phyloP scores from a whole-genome alignment of 2,329 filamentous ascomycete species.

The Aureobasidium melanogenum region DNA sequence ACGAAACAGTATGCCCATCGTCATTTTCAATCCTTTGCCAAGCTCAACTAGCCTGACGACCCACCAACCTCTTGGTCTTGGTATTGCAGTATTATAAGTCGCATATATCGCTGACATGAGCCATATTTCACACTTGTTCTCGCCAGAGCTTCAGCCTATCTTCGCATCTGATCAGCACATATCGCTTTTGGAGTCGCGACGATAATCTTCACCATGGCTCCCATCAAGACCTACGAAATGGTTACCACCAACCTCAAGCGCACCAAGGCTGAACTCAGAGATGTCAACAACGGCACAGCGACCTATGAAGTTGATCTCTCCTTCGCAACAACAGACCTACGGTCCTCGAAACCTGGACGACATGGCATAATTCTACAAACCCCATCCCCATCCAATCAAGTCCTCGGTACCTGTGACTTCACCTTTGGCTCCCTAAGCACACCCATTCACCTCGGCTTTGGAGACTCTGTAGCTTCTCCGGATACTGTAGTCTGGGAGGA shows the following conservation, averaged over 20 bases:
- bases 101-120: background rate
- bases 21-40: background rate
- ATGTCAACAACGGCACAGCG: background rate
- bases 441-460: background rate
- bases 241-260: background rate
- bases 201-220: background rate
- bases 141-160: background rate
- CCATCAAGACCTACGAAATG: background rate
- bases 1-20: background rate
- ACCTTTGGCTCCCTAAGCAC: background rate
- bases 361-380: background rate
- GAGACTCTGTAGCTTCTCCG: background rate
- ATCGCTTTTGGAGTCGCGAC: background rate
- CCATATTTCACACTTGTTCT: background rate
- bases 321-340: background rate
- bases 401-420: background rate
- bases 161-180: background rate
- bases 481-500: background rate
- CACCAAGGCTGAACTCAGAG: background rate
- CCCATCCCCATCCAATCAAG: background rate
- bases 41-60: background rate
- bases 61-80: background rate
- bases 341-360: background rate
- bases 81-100: background rate
- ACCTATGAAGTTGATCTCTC: background rate